phyloP scores from a whole-genome alignment of 2,329 filamentous ascomycete genomes.

The Plenodomus biglobosus region DNA sequence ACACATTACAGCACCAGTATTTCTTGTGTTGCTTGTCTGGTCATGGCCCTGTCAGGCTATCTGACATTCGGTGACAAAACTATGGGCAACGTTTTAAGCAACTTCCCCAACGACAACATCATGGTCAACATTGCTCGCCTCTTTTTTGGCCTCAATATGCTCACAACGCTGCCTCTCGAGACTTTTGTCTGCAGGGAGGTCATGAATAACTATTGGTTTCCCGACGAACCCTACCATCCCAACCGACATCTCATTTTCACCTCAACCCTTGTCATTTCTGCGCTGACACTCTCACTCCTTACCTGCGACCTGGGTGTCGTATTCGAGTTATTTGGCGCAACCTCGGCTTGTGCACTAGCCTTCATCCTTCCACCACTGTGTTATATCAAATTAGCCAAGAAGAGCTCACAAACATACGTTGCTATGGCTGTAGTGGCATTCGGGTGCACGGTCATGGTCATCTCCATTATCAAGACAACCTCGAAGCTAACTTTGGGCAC shows the following conservation, averaged over 20 bases:
- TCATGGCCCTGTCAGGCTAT: conserved; percentile 87
- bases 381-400: conserved; percentile 89
- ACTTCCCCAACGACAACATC: conserved; percentile 86
- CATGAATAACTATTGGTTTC: conserved; percentile 83
- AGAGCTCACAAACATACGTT: conserved; percentile 72
- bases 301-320: conserved; percentile 94
- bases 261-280: conserved; percentile 74
- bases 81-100: conserved; percentile 94
- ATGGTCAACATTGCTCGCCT: conserved; percentile 94
- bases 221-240: conserved; percentile 74
- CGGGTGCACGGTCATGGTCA: conserved; percentile 76
- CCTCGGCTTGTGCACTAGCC: conserved; percentile 87
- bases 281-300: conserved; percentile 75
- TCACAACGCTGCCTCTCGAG: conserved; percentile 93
- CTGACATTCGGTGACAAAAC: conserved; percentile 91
- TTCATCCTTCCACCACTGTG: conserved; percentile 95
- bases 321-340: conserved; percentile 94
- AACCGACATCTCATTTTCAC: conserved; percentile 85
- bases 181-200: conserved; percentile 97
- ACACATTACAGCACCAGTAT: conserved; percentile 92
- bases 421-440: conserved; percentile 73
- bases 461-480: conserved; percentile 48
- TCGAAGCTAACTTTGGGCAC: conserved; percentile 29
- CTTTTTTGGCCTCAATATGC: conserved; percentile 98
- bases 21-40: conserved; percentile 87